Evolutionary conservation across 495 filamentous ascomycete species (phyloP).

Genomic region (Podospora pseudocomata): DNA sequence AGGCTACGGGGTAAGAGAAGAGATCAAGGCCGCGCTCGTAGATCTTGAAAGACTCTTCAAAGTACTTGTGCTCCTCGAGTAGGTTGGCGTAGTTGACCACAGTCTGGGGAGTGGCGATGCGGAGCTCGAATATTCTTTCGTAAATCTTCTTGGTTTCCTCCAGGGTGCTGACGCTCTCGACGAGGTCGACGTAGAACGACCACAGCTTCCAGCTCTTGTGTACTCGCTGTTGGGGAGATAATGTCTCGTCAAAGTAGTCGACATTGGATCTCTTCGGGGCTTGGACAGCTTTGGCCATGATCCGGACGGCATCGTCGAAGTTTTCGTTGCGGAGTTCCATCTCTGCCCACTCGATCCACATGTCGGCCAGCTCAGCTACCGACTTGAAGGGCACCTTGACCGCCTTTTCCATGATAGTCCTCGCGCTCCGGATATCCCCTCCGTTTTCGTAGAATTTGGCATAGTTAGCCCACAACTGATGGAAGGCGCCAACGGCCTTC

Average conservation of each 20-base stretch:
- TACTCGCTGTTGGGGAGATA: conserved; percentile 91
- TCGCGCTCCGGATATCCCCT: conserved; percentile 76
- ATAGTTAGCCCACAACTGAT: conserved; percentile 95
- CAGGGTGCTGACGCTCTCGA: conserved; percentile 86
- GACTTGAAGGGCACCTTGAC: conserved; percentile 96
- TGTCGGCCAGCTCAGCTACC: conserved; percentile 90
- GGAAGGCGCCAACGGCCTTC: conserved; percentile 90
- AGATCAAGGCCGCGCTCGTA: conserved; percentile 96
- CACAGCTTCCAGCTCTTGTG: conserved; percentile 99
- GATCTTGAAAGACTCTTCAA: conserved; percentile 95
- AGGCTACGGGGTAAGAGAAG: conserved; percentile 96
- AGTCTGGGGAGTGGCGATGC: conserved; percentile 96
- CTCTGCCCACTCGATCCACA: conserved; percentile 98
- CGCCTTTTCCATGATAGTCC: conserved; percentile 95
- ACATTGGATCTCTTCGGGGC: conserved; percentile 92
- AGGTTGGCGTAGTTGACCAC: conserved; percentile 98
- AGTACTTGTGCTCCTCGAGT: conserved; percentile 92
- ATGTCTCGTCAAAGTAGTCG: conserved; percentile 94
- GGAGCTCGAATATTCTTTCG: conserved; percentile 95
- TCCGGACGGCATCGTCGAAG: conserved; percentile 87
- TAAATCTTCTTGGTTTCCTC: conserved; percentile 94
- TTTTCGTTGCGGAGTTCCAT: conserved; percentile 95
- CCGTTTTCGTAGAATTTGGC: conserved; percentile 95
- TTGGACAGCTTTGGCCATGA: conserved; percentile 96
- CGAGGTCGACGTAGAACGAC: conserved; percentile 98